phyloP scores from a whole-genome alignment of 192 early-diverging fungal genomes.

The Polychytrium aggregatum region DNA sequence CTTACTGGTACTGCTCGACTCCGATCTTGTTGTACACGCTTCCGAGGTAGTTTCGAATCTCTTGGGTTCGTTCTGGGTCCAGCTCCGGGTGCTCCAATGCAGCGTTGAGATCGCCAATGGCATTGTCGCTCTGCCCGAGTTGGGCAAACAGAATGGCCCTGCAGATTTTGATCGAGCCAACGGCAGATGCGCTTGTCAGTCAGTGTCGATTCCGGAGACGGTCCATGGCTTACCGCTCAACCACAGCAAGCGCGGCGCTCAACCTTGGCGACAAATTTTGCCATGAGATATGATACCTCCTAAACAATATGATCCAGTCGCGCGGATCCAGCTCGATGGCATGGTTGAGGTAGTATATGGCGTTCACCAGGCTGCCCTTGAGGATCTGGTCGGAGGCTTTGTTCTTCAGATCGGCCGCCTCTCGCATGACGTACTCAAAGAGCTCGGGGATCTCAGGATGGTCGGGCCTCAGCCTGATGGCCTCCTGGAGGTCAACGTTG shows the following conservation, averaged over 20 bases:
- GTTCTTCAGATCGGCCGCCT: slow-evolving; percentile 32
- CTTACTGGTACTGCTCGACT: slow-evolving; percentile 19
- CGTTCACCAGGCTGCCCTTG: slow-evolving; percentile 15
- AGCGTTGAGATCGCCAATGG: slow-evolving; percentile 25
- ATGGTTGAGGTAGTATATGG: slow-evolving; percentile 30
- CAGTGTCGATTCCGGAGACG: too few relatives aligned
- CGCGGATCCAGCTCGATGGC: slow-evolving; percentile 34
- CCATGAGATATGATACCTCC: too few relatives aligned
- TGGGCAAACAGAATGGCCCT: slow-evolving; percentile 34
- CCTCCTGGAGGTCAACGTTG: slow-evolving; percentile 23
- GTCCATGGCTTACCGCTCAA: too few relatives aligned
- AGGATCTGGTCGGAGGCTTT: slow-evolving; percentile 30
- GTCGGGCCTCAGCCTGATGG: slow-evolving; percentile 11
- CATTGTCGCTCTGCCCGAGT: slow-evolving; percentile 28
- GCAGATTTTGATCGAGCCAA: not conserved
- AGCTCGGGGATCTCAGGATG: slow-evolving; percentile 31
- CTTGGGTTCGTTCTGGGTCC: slow-evolving; percentile 17
- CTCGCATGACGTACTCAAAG: slow-evolving; percentile 17
- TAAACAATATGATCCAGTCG: slow-evolving; percentile 30
- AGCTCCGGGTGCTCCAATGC: slow-evolving; percentile 12
- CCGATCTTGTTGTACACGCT: slow-evolving; percentile 32
- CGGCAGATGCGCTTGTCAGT: not conserved
- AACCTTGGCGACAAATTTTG: too few relatives aligned
- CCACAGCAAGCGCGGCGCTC: too few relatives aligned
- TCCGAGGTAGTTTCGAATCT: slow-evolving; percentile 23